Evolutionary conservation across 179 eudicot genomes (phyloP).

Genomic region (Actinidia chinensis): DNA sequence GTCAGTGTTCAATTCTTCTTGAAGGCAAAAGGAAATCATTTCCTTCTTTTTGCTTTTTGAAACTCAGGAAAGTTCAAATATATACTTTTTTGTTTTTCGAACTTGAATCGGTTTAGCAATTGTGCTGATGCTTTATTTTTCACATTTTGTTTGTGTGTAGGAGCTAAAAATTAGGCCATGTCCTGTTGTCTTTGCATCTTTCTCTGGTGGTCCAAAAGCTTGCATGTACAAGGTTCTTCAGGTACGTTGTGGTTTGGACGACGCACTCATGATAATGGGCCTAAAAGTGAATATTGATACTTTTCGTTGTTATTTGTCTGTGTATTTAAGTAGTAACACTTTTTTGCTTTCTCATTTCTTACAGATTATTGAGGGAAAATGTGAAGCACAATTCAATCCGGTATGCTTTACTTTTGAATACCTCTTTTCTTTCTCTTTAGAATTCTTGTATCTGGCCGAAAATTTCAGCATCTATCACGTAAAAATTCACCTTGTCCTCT

Average conservation of each 20-base stretch:
- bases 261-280: neutral
- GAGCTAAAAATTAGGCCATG: slow-evolving; percentile 74
- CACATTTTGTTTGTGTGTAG: slow-evolving; percentile 45
- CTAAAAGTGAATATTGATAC: slow-evolving; percentile 1
- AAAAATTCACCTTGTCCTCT: neutral
- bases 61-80: neutral
- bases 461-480: neutral
- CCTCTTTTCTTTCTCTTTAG: slow-evolving; percentile 4
- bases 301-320: neutral
- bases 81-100: neutral
- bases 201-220: slow-evolving; percentile 97
- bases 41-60: neutral
- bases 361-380: slow-evolving; percentile 73
- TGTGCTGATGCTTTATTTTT: slow-evolving; percentile 15
- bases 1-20: slow-evolving; percentile 35
- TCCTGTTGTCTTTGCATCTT: slow-evolving; percentile 88
- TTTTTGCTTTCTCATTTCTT: slow-evolving; percentile 12
- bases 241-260: slow-evolving; percentile 39
- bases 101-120: neutral
- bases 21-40: neutral
- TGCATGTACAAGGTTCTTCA: slow-evolving; percentile 96
- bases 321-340: neutral
- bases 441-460: neutral
- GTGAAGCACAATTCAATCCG: slow-evolving; percentile 44
- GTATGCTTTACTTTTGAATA: slow-evolving; percentile 37